These are phyloP conservation scores for Arthrobotrys conoides DNA, from an alignment of 2,329 filamentous ascomycete species.

Conservation along the genomic window DNA sequence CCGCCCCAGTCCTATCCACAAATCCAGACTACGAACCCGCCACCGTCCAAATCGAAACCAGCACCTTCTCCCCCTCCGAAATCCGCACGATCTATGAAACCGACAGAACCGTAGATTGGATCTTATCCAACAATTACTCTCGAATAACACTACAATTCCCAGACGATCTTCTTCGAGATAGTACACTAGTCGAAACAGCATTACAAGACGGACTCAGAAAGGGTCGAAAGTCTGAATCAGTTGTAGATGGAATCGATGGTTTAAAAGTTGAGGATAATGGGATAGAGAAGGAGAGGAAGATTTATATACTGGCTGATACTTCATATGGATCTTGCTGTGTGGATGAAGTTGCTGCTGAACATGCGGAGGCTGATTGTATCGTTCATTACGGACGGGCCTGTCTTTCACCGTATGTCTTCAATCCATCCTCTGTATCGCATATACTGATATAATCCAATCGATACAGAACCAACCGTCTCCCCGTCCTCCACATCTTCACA, in stretches of 20 bases:
- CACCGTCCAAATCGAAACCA: conserved; percentile 29
- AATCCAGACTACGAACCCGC: conserved; percentile 53
- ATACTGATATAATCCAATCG: background rate
- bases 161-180: conserved; percentile 90
- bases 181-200: conserved; percentile 77
- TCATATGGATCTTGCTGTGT: conserved; percentile 98
- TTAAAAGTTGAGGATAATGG: conserved; percentile 29
- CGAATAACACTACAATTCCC: conserved; percentile 95
- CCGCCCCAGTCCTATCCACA: conserved; percentile 46
- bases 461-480: conserved; percentile 61
- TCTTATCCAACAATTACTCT: conserved; percentile 78
- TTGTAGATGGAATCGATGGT: conserved; percentile 42
- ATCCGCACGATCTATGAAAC: conserved; percentile 87
- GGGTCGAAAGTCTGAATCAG: conserved; percentile 30
- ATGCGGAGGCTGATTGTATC: conserved; percentile 89
- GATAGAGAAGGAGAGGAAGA: conserved; percentile 60
- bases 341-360: conserved; percentile 95
- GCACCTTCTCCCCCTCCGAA: conserved; percentile 75
- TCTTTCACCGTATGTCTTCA: conserved; percentile 84
- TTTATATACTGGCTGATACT: conserved; percentile 93
- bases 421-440: background rate
- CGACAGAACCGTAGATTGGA: conserved; percentile 80
- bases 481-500: conserved; percentile 70
- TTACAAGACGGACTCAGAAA: conserved; percentile 37
- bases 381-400: conserved; percentile 96